Conservation (phyloP, 768 basidiomycete genomes). For the Serendipita sp. region DNA sequence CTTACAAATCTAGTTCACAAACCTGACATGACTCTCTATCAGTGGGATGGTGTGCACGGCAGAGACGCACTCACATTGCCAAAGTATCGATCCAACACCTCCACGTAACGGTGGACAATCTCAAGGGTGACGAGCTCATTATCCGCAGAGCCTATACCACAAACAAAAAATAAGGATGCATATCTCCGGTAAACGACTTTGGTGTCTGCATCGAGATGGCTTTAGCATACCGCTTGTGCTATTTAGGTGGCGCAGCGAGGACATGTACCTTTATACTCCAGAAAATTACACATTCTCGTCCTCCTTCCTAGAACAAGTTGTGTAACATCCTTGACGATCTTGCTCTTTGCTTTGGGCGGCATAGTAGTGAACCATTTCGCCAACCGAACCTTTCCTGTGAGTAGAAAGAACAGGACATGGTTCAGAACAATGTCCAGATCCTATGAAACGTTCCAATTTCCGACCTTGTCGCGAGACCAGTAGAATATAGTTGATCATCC, state of each 20-base stretch:
- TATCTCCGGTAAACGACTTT: slow-evolving; percentile 93
- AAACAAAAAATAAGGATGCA: slow-evolving; percentile 89
- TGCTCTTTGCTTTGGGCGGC: slow-evolving; percentile 61
- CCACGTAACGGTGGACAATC: slow-evolving; percentile 87
- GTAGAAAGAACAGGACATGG: slow-evolving; percentile 8
- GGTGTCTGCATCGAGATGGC: slow-evolving; percentile 29
- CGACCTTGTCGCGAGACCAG: slow-evolving; percentile 82
- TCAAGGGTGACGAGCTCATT: slow-evolving; percentile 88
- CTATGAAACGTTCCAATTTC: slow-evolving; percentile 10
- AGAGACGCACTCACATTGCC: slow-evolving; percentile 22
- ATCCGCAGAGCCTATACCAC: slow-evolving; percentile 64
- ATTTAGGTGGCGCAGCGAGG: neutral
- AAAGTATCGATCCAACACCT: slow-evolving; percentile 60
- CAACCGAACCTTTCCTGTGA: slow-evolving; percentile 74
- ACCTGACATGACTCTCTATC: slow-evolving; percentile 31
- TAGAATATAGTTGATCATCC: slow-evolving; percentile 83
- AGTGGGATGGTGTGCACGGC: neutral
- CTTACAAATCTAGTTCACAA: slow-evolving; percentile 83
- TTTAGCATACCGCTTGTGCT: neutral
- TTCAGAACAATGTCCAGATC: neutral
- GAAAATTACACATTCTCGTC: slow-evolving; percentile 86
- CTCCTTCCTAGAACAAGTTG: slow-evolving; percentile 78
- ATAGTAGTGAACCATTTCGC: slow-evolving; percentile 93
- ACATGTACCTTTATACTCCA: slow-evolving; percentile 78
- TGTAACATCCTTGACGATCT: slow-evolving; percentile 92